Evolutionary conservation across 2,329 filamentous ascomycete genomes (phyloP).

Genomic region (Dothideomycetes sp.): DNA sequence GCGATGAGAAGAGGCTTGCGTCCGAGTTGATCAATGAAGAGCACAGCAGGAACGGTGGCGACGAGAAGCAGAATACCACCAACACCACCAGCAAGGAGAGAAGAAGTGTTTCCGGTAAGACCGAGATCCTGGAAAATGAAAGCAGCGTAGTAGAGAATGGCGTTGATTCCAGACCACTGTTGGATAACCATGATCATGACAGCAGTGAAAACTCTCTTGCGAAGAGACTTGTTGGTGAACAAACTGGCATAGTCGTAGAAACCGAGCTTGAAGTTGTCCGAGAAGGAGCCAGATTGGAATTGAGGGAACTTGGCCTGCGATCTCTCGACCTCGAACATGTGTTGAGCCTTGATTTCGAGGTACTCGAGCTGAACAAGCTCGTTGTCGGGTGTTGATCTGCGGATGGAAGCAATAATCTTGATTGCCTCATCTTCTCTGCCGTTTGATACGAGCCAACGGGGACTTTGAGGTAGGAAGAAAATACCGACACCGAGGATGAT

Average conservation of each 20-base stretch:
- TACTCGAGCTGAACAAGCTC: constrained; percentile 21
- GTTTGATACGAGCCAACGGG: constrained; percentile 23
- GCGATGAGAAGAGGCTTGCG: constrained; percentile 52
- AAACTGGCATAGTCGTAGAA: constrained; percentile 12
- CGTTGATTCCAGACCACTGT: constrained; percentile 31
- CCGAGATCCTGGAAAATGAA: constrained; percentile 40
- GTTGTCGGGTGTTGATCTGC: constrained; percentile 18
- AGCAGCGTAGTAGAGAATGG: constrained; percentile 40
- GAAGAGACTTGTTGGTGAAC: constrained; percentile 13
- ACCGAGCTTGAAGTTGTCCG: constrained; percentile 11
- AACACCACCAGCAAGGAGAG: constrained; percentile 57
- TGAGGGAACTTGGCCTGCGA: constrained; percentile 17
- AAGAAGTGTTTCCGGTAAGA: constrained; percentile 35
- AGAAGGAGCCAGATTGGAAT: constrained; percentile 30
- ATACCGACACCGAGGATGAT: constrained; percentile 59
- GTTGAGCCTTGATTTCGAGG: constrained; percentile 23
- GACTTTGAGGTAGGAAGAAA: constrained; percentile 36
- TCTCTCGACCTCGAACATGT: constrained; percentile 21
- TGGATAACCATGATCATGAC: constrained; percentile 11
- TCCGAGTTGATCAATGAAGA: constrained; percentile 55
- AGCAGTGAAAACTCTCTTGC: constrained; percentile 12
- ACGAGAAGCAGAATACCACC: constrained; percentile 61
- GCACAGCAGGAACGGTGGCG: constrained; percentile 54
- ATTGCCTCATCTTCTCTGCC: constrained; percentile 22
- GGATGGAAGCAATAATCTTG: constrained; percentile 19